Evolutionary conservation across 768 basidiomycete genomes (phyloP).

Genomic region (Termitomyces sp.): DNA sequence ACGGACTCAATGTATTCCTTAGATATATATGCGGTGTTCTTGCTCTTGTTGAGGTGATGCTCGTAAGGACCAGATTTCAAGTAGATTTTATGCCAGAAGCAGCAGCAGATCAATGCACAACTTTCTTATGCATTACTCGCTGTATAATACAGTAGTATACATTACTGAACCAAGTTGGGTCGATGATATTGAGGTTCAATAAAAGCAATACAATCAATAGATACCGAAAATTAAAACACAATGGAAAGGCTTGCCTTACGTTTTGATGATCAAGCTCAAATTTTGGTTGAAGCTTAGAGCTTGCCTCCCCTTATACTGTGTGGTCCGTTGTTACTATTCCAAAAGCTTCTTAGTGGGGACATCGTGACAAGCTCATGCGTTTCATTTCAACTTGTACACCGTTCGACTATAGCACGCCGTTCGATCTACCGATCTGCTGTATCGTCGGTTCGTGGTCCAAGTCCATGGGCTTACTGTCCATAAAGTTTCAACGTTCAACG

Average conservation of each 20-base stretch:
- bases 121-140: not conserved
- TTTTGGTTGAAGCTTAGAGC: not conserved
- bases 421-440: slow-evolving; percentile 93
- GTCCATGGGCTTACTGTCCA: no score
- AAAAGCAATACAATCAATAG: not conserved
- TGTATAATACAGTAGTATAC: no score
- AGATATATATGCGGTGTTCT: not conserved
- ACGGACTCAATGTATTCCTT: not conserved
- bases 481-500: no score
- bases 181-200: not conserved
- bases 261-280: not conserved
- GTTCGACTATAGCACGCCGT: slow-evolving; percentile 90
- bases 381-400: slow-evolving; percentile 61
- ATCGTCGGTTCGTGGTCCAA: slow-evolving; percentile 72
- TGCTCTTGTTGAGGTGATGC: not conserved
- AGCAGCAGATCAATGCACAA: not conserved
- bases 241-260: not conserved
- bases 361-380: not conserved
- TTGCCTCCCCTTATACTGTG: not conserved
- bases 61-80: not conserved
- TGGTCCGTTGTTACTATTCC: not conserved
- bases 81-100: not conserved
- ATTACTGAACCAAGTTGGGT: not conserved
- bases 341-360: not conserved
- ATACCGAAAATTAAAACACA: no score